Conservation (phyloP, 2,329 filamentous ascomycete genomes). For the Colletotrichum sublineola region DNA sequence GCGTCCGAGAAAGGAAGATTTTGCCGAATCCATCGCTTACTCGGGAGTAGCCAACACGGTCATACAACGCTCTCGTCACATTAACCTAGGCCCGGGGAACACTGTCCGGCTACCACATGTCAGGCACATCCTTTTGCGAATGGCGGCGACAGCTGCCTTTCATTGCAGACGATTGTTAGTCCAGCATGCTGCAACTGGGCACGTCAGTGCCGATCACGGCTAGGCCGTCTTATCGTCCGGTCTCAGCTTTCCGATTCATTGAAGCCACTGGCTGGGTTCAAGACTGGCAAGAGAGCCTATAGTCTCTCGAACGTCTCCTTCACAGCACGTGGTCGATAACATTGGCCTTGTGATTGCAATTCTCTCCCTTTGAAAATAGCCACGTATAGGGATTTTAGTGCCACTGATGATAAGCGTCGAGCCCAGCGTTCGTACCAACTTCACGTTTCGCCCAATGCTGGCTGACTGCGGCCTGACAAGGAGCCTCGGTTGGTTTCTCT, state of each 20-base stretch:
- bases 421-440: not conserved
- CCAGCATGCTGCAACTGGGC: not conserved
- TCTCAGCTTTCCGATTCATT: not conserved
- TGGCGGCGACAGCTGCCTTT: no score
- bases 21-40: not conserved
- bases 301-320: not conserved
- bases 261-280: not conserved
- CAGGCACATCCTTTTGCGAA: no score
- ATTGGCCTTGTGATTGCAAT: no score
- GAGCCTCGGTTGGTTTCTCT: no score
- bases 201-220: conserved; percentile 8
- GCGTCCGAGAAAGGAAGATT: not conserved
- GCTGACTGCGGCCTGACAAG: not conserved
- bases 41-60: not conserved
- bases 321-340: not conserved
- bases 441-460: not conserved
- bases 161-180: not conserved
- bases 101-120: not conserved
- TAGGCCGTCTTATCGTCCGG: not conserved
- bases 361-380: not conserved
- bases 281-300: no score
- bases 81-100: no score
- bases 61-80: not conserved
- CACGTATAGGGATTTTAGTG: no score
- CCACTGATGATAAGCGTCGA: no score